Percentiles rank a stretch among this genome's conserved stretches.
phyloP scores from a whole-genome alignment of 306 rosid species.

The Rosa lucieae region DNA sequence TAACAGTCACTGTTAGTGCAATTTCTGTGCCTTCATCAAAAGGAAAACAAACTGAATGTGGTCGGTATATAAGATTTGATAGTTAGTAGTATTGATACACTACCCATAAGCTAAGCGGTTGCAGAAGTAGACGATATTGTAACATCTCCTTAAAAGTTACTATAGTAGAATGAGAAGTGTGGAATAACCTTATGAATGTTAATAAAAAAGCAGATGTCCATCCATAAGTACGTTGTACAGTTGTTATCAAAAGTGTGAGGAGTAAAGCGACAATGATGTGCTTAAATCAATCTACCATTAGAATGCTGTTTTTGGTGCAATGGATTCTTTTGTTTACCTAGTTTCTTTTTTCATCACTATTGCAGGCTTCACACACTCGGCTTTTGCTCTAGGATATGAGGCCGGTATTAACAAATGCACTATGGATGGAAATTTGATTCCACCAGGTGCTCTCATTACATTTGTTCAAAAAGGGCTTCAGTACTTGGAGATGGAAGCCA shows the following conservation, averaged over 20 bases:
- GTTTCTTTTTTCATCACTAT: slow-evolving; percentile 5
- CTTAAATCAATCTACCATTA: not conserved
- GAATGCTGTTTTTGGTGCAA: not conserved
- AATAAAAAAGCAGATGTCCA: not conserved
- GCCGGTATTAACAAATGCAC: slow-evolving; percentile 84
- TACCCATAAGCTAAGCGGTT: not conserved
- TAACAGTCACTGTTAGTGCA: not conserved
- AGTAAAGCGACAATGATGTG: not conserved
- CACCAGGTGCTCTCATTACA: slow-evolving; percentile 81
- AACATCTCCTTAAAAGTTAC: not conserved
- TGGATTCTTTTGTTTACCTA: not conserved
- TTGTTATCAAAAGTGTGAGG: not conserved
- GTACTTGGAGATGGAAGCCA: slow-evolving; percentile 98
- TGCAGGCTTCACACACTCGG: slow-evolving; percentile 91
- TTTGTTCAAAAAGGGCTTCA: slow-evolving; percentile 94
- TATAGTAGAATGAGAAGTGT: not conserved
- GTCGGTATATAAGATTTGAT: not conserved
- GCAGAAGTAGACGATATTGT: not conserved
- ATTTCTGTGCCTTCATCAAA: not conserved
- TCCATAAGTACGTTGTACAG: not conserved
- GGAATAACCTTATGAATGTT: not conserved
- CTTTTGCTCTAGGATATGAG: slow-evolving; percentile 93
- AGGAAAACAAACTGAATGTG: not conserved
- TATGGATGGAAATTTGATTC: slow-evolving; percentile 88
- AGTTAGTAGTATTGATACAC: not conserved